A percentile compares a stretch with the other conserved stretches of the same genome.
Evolutionary conservation across 2,329 filamentous ascomycete species (phyloP).

Genomic region (Claviceps cyperi): DNA sequence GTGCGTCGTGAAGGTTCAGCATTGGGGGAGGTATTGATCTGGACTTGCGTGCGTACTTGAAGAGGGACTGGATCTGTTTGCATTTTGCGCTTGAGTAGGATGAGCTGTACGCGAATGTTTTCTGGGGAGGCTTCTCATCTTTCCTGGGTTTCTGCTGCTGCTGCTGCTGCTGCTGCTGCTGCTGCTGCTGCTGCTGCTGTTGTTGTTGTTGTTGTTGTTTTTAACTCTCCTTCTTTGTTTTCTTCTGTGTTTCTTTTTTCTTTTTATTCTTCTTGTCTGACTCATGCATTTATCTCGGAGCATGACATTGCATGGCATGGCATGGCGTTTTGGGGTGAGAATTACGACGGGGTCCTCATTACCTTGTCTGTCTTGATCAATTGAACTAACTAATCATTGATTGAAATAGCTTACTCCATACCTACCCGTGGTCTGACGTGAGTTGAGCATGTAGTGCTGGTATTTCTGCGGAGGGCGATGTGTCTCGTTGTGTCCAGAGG

Average conservation of each 20-base stretch:
- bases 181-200: too few species aligned
- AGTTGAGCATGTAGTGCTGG: too few species aligned
- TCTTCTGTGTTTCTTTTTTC: not conserved
- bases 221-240: not conserved
- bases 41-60: too few species aligned
- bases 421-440: too few species aligned
- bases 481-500: too few species aligned
- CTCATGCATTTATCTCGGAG: not conserved
- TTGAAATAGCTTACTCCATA: too few species aligned
- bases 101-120: too few species aligned
- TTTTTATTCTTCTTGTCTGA: not conserved
- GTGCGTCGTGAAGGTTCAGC: not conserved
- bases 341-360: not conserved
- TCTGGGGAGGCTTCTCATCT: too few species aligned
- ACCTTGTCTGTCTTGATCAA: not conserved
- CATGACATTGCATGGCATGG: constrained; percentile 12
- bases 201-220: not conserved
- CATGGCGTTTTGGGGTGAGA: constrained; percentile 16
- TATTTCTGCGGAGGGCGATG: too few species aligned
- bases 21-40: too few species aligned
- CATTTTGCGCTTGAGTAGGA: too few species aligned
- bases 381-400: not conserved
- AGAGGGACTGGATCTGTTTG: too few species aligned
- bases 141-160: not conserved
- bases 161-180: not conserved